A percentile compares a stretch with the other conserved stretches of the same genome.
These are phyloP conservation scores for Prunus yedoensis DNA, from an alignment of 331 rosid species.

Conservation along the genomic window DNA sequence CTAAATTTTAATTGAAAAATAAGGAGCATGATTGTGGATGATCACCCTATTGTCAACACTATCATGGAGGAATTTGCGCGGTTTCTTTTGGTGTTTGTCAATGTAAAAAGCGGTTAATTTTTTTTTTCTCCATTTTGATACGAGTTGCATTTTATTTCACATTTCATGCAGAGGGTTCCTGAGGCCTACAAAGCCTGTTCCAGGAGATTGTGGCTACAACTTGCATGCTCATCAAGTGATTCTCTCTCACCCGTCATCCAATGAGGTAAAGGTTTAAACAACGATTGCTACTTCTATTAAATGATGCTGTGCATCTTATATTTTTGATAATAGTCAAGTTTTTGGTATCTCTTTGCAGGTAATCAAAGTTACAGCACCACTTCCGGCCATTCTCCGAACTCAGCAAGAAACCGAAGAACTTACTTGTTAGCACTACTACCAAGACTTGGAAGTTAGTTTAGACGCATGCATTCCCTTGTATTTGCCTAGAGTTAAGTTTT, in stretches of 20 bases:
- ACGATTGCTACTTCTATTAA: not conserved
- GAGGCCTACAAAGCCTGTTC: slow-evolving; percentile 72
- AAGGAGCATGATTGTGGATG: no score
- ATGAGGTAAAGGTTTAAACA: slow-evolving; percentile 46
- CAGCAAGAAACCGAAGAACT: slow-evolving; percentile 27
- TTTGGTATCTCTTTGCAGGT: slow-evolving; percentile 37
- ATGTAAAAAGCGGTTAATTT: not conserved
- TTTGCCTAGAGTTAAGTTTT: no score
- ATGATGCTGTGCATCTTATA: not conserved
- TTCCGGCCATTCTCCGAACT: slow-evolving; percentile 53
- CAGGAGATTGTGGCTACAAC: slow-evolving; percentile 90
- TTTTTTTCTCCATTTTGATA: not conserved
- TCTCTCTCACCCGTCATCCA: slow-evolving; percentile 69
- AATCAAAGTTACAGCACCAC: slow-evolving; percentile 62
- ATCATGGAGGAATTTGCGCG: no score
- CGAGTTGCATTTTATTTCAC: not conserved
- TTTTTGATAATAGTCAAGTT: not conserved
- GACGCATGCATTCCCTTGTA: no score
- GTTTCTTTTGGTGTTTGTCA: no score
- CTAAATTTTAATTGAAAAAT: no score
- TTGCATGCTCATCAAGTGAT: slow-evolving; percentile 77
- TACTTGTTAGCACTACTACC: not conserved
- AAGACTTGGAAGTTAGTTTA: no score
- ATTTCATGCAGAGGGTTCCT: slow-evolving; percentile 59
- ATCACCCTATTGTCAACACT: no score